Evolutionary conservation across 805 yeast species (phyloP), one percentile per base, ranked within the genome.

Genomic region (Peterozyma toletana): DNA sequence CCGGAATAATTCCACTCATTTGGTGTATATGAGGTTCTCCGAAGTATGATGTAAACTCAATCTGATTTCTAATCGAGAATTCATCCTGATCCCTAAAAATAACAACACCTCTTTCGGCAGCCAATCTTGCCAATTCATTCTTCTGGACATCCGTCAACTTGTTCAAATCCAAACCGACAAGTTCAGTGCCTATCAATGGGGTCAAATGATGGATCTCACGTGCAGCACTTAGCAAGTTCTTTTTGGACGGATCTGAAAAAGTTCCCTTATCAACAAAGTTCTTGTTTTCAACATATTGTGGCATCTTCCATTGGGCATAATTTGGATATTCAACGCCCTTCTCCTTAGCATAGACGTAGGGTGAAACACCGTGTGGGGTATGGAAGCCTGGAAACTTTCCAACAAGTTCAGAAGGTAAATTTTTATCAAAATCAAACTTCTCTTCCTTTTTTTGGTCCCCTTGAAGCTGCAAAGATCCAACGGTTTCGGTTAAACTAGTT

Each of bases 1-100:
- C 67, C 2, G 64, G 63, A 38, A 62, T 58, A n/a, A 53, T 69
- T 11, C 76, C 76, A 4, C 74, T 66, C 14, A 74, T 69, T 45
- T 76, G 75, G 54, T 70, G 76, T 41, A 68, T 59, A 53, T 71
- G 75, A 44, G 70, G 62, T 36, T 66, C 62, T 15, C 77, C 77
- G 48, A 67, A 71, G 50, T 71, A 67, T 18, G 52, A 47, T 37
- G 73, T 75, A 53, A 57, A 70, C 42, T 60, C 66, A 36, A 68
- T 53, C 49, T 70, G 75, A 47, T 62, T 59, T 13, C 69, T 70
- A 15, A 58, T 66, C 9, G 66, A 68, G 50, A 64, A 66, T 14
- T 51, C 56, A 53, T 71, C 75, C 53, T 71, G 77, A 47, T 70
- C 63, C 49, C 75, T 58, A 59, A 71, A 71, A 10, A 70, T 57